Evolutionary conservation across 495 filamentous ascomycete genomes (phyloP).

Genomic region (Pyronema omphalodes): DNA sequence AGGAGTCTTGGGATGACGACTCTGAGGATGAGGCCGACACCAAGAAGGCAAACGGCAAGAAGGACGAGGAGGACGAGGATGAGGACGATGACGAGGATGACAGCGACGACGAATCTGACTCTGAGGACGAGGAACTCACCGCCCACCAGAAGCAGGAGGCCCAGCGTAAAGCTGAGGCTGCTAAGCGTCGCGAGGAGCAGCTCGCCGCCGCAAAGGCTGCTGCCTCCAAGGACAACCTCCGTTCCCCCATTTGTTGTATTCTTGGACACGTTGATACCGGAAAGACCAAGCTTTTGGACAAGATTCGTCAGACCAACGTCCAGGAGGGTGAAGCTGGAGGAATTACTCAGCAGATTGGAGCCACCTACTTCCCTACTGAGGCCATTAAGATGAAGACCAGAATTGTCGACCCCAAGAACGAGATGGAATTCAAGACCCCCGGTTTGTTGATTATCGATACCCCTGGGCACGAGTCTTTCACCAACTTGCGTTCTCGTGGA

Average conservation of each 20-base stretch:
- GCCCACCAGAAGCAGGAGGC: conserved; percentile 49
- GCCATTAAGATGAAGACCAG: conserved; percentile 76
- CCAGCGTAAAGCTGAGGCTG: conserved; percentile 69
- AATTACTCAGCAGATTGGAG: conserved; percentile 99
- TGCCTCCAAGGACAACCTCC: conserved; percentile 80
- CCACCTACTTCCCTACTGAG: conserved; percentile 96
- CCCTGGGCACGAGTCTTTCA: conserved; percentile 99
- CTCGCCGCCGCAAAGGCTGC: conserved; percentile 85
- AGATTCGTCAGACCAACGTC: conserved; percentile 96
- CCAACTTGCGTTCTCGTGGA: conserved; percentile 86
- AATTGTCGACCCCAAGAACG: conserved; percentile 78
- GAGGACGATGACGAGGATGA: conserved; percentile 64
- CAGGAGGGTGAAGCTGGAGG: conserved; percentile 98
- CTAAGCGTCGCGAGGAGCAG: conserved; percentile 69
- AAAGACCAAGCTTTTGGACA: conserved; percentile 97
- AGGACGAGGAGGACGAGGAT: conserved; percentile 21
- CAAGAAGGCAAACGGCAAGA: conserved; percentile 16
- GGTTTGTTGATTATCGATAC: conserved; percentile 97
- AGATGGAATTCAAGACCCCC: conserved; percentile 93
- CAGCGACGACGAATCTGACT: conserved; percentile 61
- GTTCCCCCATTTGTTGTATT: conserved; percentile 98
- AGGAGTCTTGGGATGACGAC: conserved; percentile 88
- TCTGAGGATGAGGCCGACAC: conserved; percentile 54
- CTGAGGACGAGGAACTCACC: conserved; percentile 49
- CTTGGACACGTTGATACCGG: conserved; percentile 99